Evolutionary conservation across 305 asterid species (phyloP).

Genomic region (Fraxinus xanthoxyloides): DNA sequence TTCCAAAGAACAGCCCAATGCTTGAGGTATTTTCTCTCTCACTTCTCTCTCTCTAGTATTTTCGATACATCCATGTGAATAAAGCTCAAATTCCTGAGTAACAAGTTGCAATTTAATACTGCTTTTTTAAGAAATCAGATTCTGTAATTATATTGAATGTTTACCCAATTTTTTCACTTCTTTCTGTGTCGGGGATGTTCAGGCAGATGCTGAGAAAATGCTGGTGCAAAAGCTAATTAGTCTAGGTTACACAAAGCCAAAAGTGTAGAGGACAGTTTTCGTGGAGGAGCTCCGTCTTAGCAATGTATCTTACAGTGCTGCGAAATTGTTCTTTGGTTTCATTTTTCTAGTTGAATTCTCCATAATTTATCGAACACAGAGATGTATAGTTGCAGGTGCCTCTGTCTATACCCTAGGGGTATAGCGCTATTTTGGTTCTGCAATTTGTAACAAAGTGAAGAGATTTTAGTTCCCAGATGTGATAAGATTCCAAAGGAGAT

Average conservation of each 20-base stretch:
- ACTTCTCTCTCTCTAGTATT: not conserved
- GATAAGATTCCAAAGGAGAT: not conserved
- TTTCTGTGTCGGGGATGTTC: constrained; percentile 23
- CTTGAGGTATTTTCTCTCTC: constrained; percentile 65
- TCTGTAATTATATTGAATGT: not conserved
- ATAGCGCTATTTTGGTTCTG: not conserved
- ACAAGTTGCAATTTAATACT: not conserved
- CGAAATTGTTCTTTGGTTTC: not conserved
- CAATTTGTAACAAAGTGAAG: not conserved
- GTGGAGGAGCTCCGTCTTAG: not conserved
- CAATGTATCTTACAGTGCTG: not conserved
- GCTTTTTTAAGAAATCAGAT: constrained; percentile 1
- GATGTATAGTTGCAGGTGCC: not conserved
- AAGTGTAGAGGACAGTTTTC: constrained; percentile 22
- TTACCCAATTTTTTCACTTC: not conserved
- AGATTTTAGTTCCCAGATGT: not conserved
- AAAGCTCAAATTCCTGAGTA: not conserved
- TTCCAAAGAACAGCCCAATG: constrained; percentile 73
- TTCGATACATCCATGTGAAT: not conserved
- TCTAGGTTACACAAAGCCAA: constrained; percentile 61
- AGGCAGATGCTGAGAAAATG: constrained; percentile 81
- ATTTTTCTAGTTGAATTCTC: not conserved
- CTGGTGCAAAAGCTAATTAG: constrained; percentile 66
- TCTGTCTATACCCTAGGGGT: not conserved
- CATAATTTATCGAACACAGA: not conserved